These are phyloP conservation scores for Crucihimalaya himalaica DNA, from an alignment of 345 rosid genomes.

Conservation along the genomic window DNA sequence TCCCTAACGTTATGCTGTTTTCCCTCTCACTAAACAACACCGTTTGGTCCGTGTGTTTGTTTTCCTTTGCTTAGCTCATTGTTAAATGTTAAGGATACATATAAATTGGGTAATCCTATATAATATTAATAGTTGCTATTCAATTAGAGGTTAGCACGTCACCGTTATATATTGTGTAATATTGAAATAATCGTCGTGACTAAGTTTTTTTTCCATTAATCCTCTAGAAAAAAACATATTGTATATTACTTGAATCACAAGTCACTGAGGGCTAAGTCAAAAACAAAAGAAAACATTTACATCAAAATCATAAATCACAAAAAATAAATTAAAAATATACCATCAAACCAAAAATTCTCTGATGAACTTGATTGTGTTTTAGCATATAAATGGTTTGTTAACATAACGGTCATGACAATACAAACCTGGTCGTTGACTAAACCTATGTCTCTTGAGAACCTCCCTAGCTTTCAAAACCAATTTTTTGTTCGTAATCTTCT, in stretches of 20 bases:
- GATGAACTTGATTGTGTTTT: neutral
- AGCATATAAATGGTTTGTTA: conserved; percentile 47
- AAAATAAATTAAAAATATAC: neutral
- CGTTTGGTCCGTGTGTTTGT: neutral
- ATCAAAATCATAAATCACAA: neutral
- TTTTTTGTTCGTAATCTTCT: conserved; percentile 23
- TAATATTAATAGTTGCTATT: neutral
- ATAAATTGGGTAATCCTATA: neutral
- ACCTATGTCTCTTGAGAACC: conserved; percentile 47
- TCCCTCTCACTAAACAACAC: neutral
- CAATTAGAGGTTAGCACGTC: neutral
- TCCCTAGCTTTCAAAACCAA: conserved; percentile 48
- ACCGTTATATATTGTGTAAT: neutral
- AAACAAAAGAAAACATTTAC: neutral
- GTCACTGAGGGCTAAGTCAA: neutral
- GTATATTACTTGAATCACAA: conserved; percentile 21
- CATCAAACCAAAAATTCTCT: neutral
- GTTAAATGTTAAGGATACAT: neutral
- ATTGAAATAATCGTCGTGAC: neutral
- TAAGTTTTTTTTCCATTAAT: neutral
- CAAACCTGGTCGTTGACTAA: conserved; percentile 57
- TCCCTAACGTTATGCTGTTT: neutral
- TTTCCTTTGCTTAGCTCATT: neutral
- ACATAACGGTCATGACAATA: conserved; percentile 49
- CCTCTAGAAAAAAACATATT: too few relatives aligned